Evolutionary conservation across 83 land plant genomes (phyloP), one percentile per base, ranked within the genome.

Genomic region (Diphasiastrum complanatum): DNA sequence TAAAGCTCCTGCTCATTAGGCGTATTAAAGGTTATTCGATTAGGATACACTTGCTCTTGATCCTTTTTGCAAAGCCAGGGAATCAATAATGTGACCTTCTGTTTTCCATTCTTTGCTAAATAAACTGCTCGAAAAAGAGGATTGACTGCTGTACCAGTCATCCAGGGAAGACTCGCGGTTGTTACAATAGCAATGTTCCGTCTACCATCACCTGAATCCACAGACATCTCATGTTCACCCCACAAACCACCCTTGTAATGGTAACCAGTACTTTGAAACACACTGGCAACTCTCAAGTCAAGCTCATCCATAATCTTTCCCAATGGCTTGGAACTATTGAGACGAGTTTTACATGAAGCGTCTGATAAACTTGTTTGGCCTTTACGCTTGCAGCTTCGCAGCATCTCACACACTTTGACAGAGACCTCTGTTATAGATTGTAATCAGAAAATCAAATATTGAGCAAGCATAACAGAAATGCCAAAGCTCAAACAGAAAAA

Each of bases 61-160:
- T 92, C 98, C 36, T 84, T 66, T 51, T 76, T 81, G 75, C 84
- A 88, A 46, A 92, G 85, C 98, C 98, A 92, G 25, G 98, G 98
- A 61, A 92, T 89, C 77, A 92, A 60, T 20, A 92, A 62, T 0
- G 98, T 92, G 11, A 92, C 98, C 57, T 81, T 81, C 51, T 88
- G 98, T 51, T 85, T 79, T 25, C 80, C 95, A 32, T 71, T 77
- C 60, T 79, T 82, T 0, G 98, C 83, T 50, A 92, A 67, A 74
- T 82, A 92, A 32, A 91, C 98, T n/a, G 98, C 98, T 35, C 98
- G 81, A 47, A 92, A 88, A 37, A 92, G 70, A 52, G 98, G 98
- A 56, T 92, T 92, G 45, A 92, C 83, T 46, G 98, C 98, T 14
- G 98, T 92, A 48, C 98, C 98, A n/a, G 98, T 92, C 98, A 92